These are phyloP conservation scores for Verticillium isaacii DNA, from an alignment of 2,329 filamentous ascomycete genomes.

Conservation along the genomic window DNA sequence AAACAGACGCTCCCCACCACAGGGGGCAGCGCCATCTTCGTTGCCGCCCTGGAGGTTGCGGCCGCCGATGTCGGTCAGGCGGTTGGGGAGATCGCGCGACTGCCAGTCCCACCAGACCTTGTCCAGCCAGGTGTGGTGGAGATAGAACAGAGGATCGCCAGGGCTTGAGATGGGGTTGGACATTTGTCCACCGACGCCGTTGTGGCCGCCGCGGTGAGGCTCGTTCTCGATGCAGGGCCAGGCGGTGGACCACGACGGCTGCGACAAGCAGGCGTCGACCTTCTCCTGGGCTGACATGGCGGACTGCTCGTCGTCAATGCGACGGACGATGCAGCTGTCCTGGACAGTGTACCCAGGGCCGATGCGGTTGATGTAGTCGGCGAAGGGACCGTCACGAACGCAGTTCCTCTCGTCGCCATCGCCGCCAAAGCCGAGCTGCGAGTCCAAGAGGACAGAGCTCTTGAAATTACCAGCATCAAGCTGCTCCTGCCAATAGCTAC, in stretches of 20 bases:
- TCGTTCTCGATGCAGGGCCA: conserved; percentile 21
- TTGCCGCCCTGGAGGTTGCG: conserved; percentile 1
- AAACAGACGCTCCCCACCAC: background rate
- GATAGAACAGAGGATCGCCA: conserved; percentile 27
- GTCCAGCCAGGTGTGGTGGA: conserved; percentile 21
- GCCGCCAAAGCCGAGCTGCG: conserved; percentile 10
- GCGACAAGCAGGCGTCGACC: background rate
- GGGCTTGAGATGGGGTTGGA: conserved; percentile 12
- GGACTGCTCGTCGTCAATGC: background rate
- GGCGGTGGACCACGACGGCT: conserved; percentile 1
- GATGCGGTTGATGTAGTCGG: conserved; percentile 10
- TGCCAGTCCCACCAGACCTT: conserved; percentile 21
- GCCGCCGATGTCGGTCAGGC: conserved; percentile 5
- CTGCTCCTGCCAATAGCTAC: conserved; percentile 11
- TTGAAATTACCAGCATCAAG: conserved; percentile 6
- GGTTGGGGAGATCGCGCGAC: conserved; percentile 2
- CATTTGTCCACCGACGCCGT: conserved; percentile 16
- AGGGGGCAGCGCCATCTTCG: background rate
- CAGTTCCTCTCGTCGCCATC: conserved; percentile 4
- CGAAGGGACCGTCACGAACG: conserved; percentile 1
- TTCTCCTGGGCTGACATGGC: background rate
- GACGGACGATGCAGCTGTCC: conserved; percentile 2
- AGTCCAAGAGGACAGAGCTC: conserved; percentile 9
- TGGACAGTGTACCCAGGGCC: conserved; percentile 9
- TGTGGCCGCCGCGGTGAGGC: conserved; percentile 21